A percentile compares a stretch with the other conserved stretches of the same genome.
Conservation (phyloP, 2,329 filamentous ascomycete species). For the Coniochaeta pulveracea region DNA sequence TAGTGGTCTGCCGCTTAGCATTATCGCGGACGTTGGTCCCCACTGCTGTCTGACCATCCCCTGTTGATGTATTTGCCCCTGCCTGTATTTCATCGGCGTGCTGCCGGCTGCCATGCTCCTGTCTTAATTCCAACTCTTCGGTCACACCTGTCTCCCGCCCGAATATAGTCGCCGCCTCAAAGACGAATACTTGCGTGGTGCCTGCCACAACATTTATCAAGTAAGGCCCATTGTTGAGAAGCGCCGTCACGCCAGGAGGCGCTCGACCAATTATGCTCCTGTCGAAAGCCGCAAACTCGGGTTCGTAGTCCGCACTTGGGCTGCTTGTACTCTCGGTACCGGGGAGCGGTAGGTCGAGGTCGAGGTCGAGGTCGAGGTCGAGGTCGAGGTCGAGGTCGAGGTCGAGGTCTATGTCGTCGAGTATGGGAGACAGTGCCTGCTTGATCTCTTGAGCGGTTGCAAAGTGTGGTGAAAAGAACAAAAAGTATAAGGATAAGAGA, state of each 20-base stretch:
- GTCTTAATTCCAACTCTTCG: slow-evolving; percentile 9
- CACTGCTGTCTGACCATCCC: background rate
- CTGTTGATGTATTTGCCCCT: background rate
- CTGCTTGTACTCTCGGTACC: slow-evolving; percentile 7
- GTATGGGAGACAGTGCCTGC: slow-evolving; percentile 11
- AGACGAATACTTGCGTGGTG: slow-evolving; percentile 50
- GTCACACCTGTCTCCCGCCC: slow-evolving; percentile 19
- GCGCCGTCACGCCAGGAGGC: slow-evolving; percentile 34
- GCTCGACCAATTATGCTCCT: slow-evolving; percentile 52
- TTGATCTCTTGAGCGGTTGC: slow-evolving; percentile 49
- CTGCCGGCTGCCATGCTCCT: slow-evolving; percentile 11
- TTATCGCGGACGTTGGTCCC: no score
- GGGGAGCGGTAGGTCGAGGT: slow-evolving; percentile 7
- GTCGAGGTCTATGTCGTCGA: slow-evolving; percentile 15
- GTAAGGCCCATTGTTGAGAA: slow-evolving; percentile 53
- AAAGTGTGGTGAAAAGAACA: slow-evolving; percentile 45
- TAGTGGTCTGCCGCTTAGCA: slow-evolving; percentile 19
- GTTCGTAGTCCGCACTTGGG: slow-evolving; percentile 35
- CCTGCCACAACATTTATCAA: slow-evolving; percentile 52
- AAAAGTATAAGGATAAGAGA: slow-evolving; percentile 48
- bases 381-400: slow-evolving; percentile 7
- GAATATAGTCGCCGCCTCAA: slow-evolving; percentile 44
- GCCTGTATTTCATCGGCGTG: slow-evolving; percentile 4
- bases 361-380: no score
- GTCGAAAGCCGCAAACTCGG: slow-evolving; percentile 50